A percentile compares a stretch with the other conserved stretches of the same genome.
phyloP scores from a whole-genome alignment of 2,329 filamentous ascomycete genomes.

The Emergomyces orientalis region DNA sequence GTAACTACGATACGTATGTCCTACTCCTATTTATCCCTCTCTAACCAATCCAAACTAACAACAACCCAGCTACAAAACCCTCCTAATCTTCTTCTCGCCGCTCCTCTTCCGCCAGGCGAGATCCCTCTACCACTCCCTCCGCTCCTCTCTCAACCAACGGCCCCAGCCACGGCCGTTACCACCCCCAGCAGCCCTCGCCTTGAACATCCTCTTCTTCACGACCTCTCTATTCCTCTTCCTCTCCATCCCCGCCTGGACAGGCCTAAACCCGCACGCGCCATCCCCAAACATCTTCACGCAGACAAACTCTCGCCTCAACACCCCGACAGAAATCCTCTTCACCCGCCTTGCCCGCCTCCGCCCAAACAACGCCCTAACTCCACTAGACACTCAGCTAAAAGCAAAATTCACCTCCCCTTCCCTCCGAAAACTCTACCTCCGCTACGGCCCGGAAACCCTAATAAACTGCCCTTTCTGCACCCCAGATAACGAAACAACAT shows the following conservation, averaged over 20 bases:
- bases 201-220: slow-evolving; percentile 46
- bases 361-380: slow-evolving; percentile 34
- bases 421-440: slow-evolving; percentile 70
- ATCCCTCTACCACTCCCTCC: slow-evolving; percentile 29
- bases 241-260: slow-evolving; percentile 46
- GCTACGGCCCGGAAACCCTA: slow-evolving; percentile 67
- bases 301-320: slow-evolving; percentile 75
- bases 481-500: slow-evolving; percentile 58
- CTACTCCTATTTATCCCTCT: not conserved
- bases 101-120: slow-evolving; percentile 33
- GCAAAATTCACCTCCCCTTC: slow-evolving; percentile 60
- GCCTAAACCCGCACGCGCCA: slow-evolving; percentile 47
- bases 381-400: slow-evolving; percentile 55
- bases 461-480: slow-evolving; percentile 74
- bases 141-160: slow-evolving; percentile 22
- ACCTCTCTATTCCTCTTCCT: slow-evolving; percentile 47
- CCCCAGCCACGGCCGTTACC: slow-evolving; percentile 31
- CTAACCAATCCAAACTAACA: not conserved
- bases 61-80: slow-evolving; percentile 31
- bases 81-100: slow-evolving; percentile 37
- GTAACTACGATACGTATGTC: slow-evolving; percentile 16
- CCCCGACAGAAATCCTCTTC: slow-evolving; percentile 76
- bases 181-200: slow-evolving; percentile 27
- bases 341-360: slow-evolving; percentile 51
- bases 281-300: slow-evolving; percentile 61